phyloP scores from a whole-genome alignment of 257 asterid species.

The Scutellaria barbata region DNA sequence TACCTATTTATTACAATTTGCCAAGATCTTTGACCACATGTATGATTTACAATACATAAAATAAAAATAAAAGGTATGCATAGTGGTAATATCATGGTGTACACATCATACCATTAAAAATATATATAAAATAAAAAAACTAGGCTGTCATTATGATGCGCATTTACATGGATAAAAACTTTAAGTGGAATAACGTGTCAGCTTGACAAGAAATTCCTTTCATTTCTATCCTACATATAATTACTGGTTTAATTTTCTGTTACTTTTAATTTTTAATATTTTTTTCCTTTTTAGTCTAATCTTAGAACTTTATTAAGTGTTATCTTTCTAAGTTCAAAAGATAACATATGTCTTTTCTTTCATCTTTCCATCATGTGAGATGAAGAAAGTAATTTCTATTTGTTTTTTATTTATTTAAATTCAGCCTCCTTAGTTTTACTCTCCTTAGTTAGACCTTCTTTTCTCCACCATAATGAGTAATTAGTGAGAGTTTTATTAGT shows the following conservation, averaged over 20 bases:
- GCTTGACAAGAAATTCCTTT: neutral
- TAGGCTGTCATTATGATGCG: neutral
- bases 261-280: neutral
- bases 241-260: neutral
- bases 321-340: neutral
- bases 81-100: neutral
- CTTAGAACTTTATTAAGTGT: neutral
- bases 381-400: too few relatives aligned
- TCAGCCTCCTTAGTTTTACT: too few relatives aligned
- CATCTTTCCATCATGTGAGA: too few relatives aligned
- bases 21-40: too few relatives aligned
- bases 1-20: too few relatives aligned
- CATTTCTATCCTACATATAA: neutral
- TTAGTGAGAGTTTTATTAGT: too few relatives aligned
- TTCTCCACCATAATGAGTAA: too few relatives aligned
- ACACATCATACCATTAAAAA: neutral
- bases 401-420: too few relatives aligned
- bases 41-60: too few relatives aligned
- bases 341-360: neutral
- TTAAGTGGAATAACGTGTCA: conserved; percentile 24
- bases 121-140: neutral
- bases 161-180: neutral
- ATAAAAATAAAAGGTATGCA: too few relatives aligned
- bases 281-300: neutral
- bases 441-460: too few relatives aligned